A percentile compares a stretch with the other conserved stretches of the same genome.
These are phyloP conservation scores for Ceriops tagal DNA, from an alignment of 345 rosid species.

Conservation along the genomic window DNA sequence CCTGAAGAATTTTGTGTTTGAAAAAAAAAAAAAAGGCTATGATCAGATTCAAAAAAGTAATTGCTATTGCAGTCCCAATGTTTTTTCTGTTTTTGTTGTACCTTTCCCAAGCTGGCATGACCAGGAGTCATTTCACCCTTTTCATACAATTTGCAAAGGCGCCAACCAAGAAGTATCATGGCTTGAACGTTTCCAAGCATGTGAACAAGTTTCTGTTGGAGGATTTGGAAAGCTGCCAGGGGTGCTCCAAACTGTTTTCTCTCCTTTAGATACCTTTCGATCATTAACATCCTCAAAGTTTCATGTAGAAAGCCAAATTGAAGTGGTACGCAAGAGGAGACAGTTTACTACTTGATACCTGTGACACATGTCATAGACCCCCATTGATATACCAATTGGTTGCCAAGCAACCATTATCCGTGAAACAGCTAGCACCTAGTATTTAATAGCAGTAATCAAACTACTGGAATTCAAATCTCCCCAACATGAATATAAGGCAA, in stretches of 20 bases:
- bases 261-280: constrained; percentile 75
- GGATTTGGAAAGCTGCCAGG: constrained; percentile 85
- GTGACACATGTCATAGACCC: constrained; percentile 92
- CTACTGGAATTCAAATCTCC: background rate
- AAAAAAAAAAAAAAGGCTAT: background rate
- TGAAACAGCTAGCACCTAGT: constrained; percentile 87
- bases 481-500: background rate
- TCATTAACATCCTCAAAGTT: constrained; percentile 14
- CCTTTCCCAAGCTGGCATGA: constrained; percentile 98
- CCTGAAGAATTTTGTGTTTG: constrained; percentile 27
- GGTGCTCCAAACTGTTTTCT: constrained; percentile 98
- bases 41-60: background rate
- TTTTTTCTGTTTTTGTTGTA: constrained; percentile 18
- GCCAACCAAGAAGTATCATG: constrained; percentile 92
- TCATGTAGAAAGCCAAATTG: background rate
- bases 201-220: constrained; percentile 86
- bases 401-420: constrained; percentile 98
- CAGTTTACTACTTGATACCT: constrained; percentile 39
- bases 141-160: constrained; percentile 90
- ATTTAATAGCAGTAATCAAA: constrained; percentile 8
- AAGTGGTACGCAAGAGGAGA: background rate
- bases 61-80: background rate
- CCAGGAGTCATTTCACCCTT: constrained; percentile 82
- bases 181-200: constrained; percentile 92
- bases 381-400: constrained; percentile 93